phyloP scores from a whole-genome alignment of 352 stramenopile genomes.

The Phytophthora citricola region DNA sequence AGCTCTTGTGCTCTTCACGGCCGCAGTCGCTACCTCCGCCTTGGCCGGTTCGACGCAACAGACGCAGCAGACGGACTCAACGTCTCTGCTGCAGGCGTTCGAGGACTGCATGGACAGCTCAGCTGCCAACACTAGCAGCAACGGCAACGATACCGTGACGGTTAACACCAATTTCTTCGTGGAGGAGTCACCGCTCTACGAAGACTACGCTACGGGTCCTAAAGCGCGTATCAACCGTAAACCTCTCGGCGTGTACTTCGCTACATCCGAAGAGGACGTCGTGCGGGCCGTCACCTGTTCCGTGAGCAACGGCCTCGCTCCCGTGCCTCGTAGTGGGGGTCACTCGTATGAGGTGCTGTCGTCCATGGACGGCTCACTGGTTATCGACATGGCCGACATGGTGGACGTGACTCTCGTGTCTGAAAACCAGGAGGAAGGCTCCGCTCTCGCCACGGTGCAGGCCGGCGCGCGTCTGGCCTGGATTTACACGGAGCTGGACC shows the following conservation, averaged over 20 bases:
- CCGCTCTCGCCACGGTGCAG: conserved; percentile 45
- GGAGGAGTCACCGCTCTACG: conserved; percentile 41
- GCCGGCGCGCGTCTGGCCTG: conserved; percentile 49
- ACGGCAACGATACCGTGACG: conserved; percentile 24
- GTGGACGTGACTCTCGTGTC: conserved; percentile 43
- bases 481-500: conserved; percentile 56
- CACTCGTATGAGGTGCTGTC: conserved; percentile 68
- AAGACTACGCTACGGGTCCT: conserved; percentile 56
- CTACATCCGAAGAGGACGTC: conserved; percentile 48
- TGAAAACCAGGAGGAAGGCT: conserved; percentile 38
- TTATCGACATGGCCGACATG: conserved; percentile 70
- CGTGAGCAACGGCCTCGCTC: conserved; percentile 39
- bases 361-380: conserved; percentile 61
- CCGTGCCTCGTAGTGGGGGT: conserved; percentile 55
- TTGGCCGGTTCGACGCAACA: conserved; percentile 13
- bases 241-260: conserved; percentile 58
- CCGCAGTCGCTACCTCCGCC: conserved; percentile 14
- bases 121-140: conserved; percentile 13
- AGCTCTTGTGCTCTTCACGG: conserved; percentile 22
- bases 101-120: conserved; percentile 37
- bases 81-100: conserved; percentile 30
- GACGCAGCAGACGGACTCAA: conserved; percentile 7
- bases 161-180: conserved; percentile 47
- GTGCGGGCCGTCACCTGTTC: conserved; percentile 51
- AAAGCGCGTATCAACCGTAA: conserved; percentile 55